A percentile compares a stretch with the other conserved stretches of the same genome.
phyloP scores from a whole-genome alignment of 2,329 filamentous ascomycete species.

The Zasmidium citrigriseum region DNA sequence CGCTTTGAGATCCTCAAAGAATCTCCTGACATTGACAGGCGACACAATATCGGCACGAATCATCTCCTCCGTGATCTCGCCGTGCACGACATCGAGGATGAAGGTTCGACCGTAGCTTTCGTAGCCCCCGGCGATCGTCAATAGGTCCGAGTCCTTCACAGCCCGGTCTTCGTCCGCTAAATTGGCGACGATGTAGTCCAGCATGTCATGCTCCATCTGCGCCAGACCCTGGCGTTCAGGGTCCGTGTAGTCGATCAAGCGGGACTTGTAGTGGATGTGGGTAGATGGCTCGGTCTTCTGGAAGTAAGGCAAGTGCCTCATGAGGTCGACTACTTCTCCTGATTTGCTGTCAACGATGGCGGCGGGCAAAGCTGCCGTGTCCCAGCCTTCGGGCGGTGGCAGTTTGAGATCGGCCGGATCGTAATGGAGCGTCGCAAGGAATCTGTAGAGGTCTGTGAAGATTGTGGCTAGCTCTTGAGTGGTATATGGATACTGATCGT shows the following conservation, averaged over 20 bases:
- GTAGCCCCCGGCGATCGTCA: conserved; percentile 1
- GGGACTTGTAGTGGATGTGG: conserved; percentile 6
- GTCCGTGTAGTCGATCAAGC: not conserved
- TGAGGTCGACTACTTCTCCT: not conserved
- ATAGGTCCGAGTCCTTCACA: not conserved
- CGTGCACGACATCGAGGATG: no score
- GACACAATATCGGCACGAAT: no score
- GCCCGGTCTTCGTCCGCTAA: not conserved
- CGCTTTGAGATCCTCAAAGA: no score
- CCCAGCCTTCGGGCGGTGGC: conserved; percentile 1
- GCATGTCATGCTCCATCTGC: not conserved
- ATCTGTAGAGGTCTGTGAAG: conserved; percentile 3
- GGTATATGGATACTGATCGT: not conserved
- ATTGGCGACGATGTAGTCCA: not conserved
- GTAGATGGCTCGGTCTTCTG: conserved; percentile 1
- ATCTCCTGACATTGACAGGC: no score
- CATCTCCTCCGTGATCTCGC: no score
- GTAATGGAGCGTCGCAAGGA: conserved; percentile 5
- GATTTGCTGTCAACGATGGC: not conserved
- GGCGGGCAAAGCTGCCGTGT: not conserved
- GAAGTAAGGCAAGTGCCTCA: conserved; percentile 3
- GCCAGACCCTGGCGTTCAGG: not conserved
- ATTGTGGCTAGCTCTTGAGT: not conserved
- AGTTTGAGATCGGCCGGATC: conserved; percentile 3
- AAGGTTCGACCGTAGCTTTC: no score